phyloP scores from a whole-genome alignment of 2,329 filamentous ascomycete genomes.

The Fusarium napiforme region DNA sequence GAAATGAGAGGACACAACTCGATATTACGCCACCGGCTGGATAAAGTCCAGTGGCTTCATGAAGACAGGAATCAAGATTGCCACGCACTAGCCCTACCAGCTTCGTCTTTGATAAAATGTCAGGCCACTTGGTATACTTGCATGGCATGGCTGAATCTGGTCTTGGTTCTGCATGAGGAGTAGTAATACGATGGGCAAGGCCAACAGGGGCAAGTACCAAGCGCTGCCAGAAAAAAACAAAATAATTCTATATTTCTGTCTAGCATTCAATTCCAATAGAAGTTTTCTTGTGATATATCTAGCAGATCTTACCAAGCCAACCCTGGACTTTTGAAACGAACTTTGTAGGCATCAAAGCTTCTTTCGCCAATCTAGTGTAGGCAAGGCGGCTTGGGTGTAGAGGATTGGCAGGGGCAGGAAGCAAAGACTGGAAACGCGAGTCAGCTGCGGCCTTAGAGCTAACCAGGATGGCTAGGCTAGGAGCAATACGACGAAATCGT shows the following conservation, averaged over 20 bases:
- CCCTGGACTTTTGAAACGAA: not conserved
- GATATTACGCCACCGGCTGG: not conserved
- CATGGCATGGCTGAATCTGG: not conserved
- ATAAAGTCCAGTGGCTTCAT: not conserved
- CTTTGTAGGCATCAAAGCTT: not conserved
- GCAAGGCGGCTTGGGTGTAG: too few species aligned
- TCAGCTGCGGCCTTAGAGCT: not conserved
- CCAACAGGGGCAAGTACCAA: not conserved
- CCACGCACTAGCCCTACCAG: accelerated
- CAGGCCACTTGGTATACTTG: not conserved
- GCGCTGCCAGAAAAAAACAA: not conserved
- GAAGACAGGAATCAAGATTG: not conserved
- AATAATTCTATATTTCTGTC: accelerated
- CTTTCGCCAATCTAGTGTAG: too few species aligned
- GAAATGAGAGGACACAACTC: not conserved
- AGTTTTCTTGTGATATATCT: not conserved
- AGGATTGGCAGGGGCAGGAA: too few species aligned
- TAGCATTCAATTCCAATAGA: too few species aligned
- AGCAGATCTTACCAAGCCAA: not conserved
- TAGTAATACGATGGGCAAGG: not conserved
- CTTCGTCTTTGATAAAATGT: accelerated
- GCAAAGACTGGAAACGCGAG: not conserved
- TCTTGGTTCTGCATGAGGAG: not conserved
- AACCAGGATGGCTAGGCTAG: not conserved
- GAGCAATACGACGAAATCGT: not conserved